Base-by-base conservation (phyloP, 2,329 filamentous ascomycete genomes). In the Colletotrichum lindemuthianum region DNA sequence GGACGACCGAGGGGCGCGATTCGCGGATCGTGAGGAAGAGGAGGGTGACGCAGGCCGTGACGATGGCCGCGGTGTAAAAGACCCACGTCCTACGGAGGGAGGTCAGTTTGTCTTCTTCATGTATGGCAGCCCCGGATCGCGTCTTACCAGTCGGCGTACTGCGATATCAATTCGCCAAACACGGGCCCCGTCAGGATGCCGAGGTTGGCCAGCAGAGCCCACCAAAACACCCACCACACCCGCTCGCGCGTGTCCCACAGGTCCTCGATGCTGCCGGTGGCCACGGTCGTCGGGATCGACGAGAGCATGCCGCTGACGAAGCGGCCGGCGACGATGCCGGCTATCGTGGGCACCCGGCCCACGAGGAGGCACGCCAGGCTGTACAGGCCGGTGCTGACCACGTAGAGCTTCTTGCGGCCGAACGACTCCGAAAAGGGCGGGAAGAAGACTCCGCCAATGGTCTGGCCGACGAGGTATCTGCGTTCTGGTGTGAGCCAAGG, bases 381-480 rank as follows among this genome's bases (percentile, higher is more conserved):
- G 4, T 60, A 63, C 3, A 63, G 11, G 4, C 13, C 57, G 8
- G 48, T 59, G 48, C 60, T 60, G 24, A 43, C 6, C 4, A 63
- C 43, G 10, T 63, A 63, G 2, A 59, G 60, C 13, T 54, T 59
- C 43, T 63, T 63, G 1, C 60, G 55, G 15, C 60, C 60, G 32
- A 63, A 63, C 0, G 60, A 49, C 24, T 63, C 60, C 11, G 60
- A 54, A 41, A 40, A 59, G 3, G 60, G 60, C 6, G 60, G 60
- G 9, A 59, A 41, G 6, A 63, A 34, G 10, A 63, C 37, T 1
- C 60, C 60, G 2, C 60, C 60, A n/a, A 63, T 10, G 1, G 37
- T 12, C n/a, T 60, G 60, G 10, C 55, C 60, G 12, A 63, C 10
- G 13, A 63, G 60, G 15, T 63, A 63, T 12, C 57, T 59, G 12